Evolutionary conservation across 164 flowering plant species (phyloP).

Genomic region (Aristolochia contorta): DNA sequence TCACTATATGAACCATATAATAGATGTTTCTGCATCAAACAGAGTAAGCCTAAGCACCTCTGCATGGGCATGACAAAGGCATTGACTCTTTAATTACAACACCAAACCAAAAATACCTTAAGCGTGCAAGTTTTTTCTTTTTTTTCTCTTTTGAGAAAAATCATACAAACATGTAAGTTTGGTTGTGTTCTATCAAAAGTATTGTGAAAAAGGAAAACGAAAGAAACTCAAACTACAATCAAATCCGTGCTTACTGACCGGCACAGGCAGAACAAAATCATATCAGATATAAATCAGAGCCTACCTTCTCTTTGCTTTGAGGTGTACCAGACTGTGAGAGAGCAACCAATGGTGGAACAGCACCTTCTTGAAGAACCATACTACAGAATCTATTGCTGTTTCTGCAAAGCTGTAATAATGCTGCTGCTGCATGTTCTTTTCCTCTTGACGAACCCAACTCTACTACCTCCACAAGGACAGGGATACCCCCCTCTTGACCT

Average conservation of each 20-base stretch:
- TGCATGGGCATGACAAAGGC: no score
- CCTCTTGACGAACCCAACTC: conserved; percentile 95
- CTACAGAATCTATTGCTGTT: conserved; percentile 57
- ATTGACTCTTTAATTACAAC: no score
- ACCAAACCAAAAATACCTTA: conserved; percentile 9
- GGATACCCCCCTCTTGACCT: conserved; percentile 73
- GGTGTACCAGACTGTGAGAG: conserved; percentile 89
- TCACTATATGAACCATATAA: no score
- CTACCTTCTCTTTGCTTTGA: conserved; percentile 86
- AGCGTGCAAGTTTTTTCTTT: neutral
- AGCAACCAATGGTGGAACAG: conserved; percentile 89
- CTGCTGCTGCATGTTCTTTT: conserved; percentile 96
- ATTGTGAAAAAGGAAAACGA: neutral
- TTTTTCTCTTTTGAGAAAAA: no score
- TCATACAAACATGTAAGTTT: neutral
- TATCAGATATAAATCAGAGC: neutral
- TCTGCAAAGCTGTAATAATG: conserved; percentile 75
- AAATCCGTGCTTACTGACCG: neutral
- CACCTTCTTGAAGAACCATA: conserved; percentile 88
- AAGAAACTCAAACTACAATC: neutral
- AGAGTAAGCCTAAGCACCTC: no score
- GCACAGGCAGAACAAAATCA: neutral
- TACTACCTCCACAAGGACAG: conserved; percentile 86
- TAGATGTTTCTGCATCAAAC: no score
- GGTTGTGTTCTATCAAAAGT: neutral